These are phyloP conservation scores for Cinnamomum micranthum DNA, from an alignment of 164 flowering plant species.

Conservation along the genomic window DNA sequence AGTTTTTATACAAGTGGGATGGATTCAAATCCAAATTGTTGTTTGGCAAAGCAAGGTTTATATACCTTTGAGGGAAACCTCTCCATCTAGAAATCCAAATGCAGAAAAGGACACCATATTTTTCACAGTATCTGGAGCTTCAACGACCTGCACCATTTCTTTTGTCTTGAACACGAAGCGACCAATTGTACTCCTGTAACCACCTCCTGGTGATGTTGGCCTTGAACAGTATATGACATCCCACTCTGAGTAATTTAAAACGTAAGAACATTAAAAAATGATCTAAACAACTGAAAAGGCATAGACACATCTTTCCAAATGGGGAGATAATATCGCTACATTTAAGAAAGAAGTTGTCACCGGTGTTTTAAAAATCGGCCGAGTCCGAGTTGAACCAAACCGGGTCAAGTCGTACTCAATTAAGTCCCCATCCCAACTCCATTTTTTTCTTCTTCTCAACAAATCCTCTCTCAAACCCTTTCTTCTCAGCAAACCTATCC, in stretches of 20 bases:
- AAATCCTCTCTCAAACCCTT: too few relatives aligned
- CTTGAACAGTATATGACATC: conserved; percentile 86
- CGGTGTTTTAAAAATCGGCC: too few relatives aligned
- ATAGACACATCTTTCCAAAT: too few relatives aligned
- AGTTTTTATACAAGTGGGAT: neutral
- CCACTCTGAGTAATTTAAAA: conserved; percentile 59
- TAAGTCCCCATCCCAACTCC: too few relatives aligned
- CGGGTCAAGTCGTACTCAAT: too few relatives aligned
- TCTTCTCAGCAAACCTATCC: too few relatives aligned
- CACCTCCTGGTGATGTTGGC: conserved; percentile 97
- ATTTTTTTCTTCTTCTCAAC: too few relatives aligned
- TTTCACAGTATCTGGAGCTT: conserved; percentile 75
- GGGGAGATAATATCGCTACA: too few relatives aligned
- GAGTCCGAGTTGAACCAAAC: too few relatives aligned
- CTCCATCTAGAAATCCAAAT: conserved; percentile 78
- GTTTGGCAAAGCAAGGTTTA: neutral
- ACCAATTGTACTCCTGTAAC: conserved; percentile 79
- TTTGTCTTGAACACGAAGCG: conserved; percentile 75
- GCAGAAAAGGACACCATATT: conserved; percentile 76
- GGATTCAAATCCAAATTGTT: neutral
- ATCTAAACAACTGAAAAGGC: too few relatives aligned
- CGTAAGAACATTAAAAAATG: neutral
- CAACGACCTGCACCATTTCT: conserved; percentile 85
- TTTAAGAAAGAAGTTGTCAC: too few relatives aligned
- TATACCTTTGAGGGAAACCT: conserved; percentile 85